Conservation (phyloP, 768 basidiomycete species). For the Amanita thiersii region DNA sequence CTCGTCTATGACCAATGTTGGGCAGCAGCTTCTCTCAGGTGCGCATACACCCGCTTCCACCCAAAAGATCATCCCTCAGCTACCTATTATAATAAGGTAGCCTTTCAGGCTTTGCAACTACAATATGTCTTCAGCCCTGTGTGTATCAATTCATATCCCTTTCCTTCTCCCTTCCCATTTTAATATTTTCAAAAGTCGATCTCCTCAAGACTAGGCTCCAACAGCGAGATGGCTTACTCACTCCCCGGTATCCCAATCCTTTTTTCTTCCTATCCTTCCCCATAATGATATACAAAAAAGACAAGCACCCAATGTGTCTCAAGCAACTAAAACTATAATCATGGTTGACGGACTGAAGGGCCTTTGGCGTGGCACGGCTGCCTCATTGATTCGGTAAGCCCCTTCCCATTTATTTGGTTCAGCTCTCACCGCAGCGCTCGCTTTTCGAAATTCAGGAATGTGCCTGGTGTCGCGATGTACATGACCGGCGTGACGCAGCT, state of each 20-base stretch:
- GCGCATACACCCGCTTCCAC: constrained; percentile 8
- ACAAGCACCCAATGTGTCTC: constrained; percentile 34
- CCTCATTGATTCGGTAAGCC: constrained; percentile 64
- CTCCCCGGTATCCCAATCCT: constrained; percentile 24
- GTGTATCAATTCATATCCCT: constrained; percentile 18
- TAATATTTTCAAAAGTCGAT: constrained; percentile 56
- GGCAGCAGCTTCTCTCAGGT: constrained; percentile 62
- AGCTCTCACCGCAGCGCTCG: not conserved
- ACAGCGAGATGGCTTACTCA: constrained; percentile 53
- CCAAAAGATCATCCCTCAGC: not conserved
- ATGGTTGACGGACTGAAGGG: constrained; percentile 56
- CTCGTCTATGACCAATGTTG: constrained; percentile 53
- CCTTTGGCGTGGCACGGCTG: constrained; percentile 83
- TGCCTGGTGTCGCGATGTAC: constrained; percentile 90
- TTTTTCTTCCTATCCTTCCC: constrained; percentile 1
- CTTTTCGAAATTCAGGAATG: constrained; percentile 47
- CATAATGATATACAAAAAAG: constrained; percentile 11
- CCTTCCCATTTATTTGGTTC: not conserved
- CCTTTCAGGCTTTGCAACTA: constrained; percentile 70
- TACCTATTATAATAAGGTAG: constrained; percentile 44
- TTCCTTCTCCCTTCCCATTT: not conserved
- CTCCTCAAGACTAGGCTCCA: constrained; percentile 89
- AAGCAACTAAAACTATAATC: constrained; percentile 50
- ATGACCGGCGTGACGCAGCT: constrained; percentile 82
- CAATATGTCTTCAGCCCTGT: constrained; percentile 73